phyloP scores from a whole-genome alignment of 768 basidiomycete species.

The Mrakia gelida region DNA sequence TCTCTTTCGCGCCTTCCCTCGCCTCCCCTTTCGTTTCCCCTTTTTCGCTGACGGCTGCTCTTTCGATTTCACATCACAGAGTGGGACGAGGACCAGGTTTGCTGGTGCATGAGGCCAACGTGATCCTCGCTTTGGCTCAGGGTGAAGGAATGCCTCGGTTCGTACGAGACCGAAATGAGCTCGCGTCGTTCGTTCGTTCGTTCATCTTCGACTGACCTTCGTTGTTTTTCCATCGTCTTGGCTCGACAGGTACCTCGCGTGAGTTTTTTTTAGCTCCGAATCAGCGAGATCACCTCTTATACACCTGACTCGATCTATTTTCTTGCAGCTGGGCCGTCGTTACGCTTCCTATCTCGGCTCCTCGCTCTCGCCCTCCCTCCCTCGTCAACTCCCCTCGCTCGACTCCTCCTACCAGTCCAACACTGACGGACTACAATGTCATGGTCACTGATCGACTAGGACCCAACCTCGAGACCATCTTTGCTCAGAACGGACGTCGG shows the following conservation, averaged over 20 bases:
- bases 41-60: too few relatives aligned
- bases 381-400: background rate
- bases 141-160: constrained; percentile 21
- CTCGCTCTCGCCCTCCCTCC: background rate
- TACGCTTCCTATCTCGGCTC: constrained; percentile 1
- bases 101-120: constrained; percentile 1
- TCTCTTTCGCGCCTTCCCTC: background rate
- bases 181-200: too few relatives aligned
- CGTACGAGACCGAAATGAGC: background rate
- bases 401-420: background rate
- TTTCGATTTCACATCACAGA: background rate
- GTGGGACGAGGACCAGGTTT: background rate
- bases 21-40: too few relatives aligned
- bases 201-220: background rate
- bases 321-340: constrained; percentile 1
- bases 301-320: background rate
- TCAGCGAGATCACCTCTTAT: background rate
- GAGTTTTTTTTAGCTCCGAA: background rate
- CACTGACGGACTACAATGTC: constrained; percentile 6
- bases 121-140: background rate
- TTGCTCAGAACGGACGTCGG: background rate
- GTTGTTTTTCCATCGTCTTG: background rate
- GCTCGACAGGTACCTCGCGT: background rate
- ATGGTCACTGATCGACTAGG: constrained; percentile 16
- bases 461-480: constrained; percentile 6